Percentiles rank a stretch among this genome's conserved stretches.
Conservation (phyloP, 306 rosid species). For the Medicago truncatula region MtrunA17r5.0-ANR NC_053042.1:2587501-2588000, state of each 20-base stretch:
- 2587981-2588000: conserved; percentile 85
- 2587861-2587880: conserved; percentile 51
- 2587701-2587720: neutral
- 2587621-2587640: neutral
- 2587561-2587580: too few species aligned
- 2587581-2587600: too few species aligned
- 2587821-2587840: conserved; percentile 7
- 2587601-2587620: neutral
- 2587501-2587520: too few species aligned
- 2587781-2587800: conserved; percentile 24
- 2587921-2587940: conserved; percentile 89
- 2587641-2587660: neutral
- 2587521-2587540: too few species aligned
- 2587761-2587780: conserved; percentile 23
- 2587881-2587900: conserved; percentile 77
- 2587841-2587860: conserved; percentile 27
- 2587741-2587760: conserved; percentile 29
- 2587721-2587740: conserved; percentile 1
- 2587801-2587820: conserved; percentile 4
- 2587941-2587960: conserved; percentile 94
- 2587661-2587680: neutral
- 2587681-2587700: neutral
- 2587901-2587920: conserved; percentile 83
- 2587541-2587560: too few species aligned
- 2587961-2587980: conserved; percentile 91